These are phyloP conservation scores for Cercospora citrullina DNA, from an alignment of 2,329 filamentous ascomycete genomes.

Conservation along the genomic window DNA sequence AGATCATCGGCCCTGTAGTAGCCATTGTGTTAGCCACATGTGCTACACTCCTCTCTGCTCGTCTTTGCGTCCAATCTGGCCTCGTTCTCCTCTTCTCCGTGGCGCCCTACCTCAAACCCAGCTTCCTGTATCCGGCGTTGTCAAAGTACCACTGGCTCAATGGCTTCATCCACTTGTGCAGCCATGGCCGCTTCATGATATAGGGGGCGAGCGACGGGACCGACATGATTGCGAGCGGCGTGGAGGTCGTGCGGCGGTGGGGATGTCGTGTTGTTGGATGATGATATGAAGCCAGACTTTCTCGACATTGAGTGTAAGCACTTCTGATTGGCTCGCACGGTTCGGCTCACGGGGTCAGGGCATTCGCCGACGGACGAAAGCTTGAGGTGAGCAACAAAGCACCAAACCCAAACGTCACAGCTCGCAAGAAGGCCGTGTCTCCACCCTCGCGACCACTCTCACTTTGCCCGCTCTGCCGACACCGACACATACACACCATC, in stretches of 20 bases:
- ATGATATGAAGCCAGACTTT: conserved; percentile 13
- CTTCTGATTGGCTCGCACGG: background rate
- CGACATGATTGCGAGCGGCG: conserved; percentile 57
- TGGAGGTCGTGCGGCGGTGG: conserved; percentile 24
- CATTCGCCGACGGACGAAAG: background rate
- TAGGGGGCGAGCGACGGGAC: conserved; percentile 71
- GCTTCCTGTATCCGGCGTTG: conserved; percentile 86
- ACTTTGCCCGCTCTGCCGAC: background rate
- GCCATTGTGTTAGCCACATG: conserved; percentile 20
- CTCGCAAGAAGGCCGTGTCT: background rate
- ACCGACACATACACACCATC: background rate
- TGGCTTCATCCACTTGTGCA: conserved; percentile 75
- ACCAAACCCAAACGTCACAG: conserved; percentile 3
- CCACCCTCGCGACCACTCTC: background rate
- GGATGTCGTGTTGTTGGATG: conserved; percentile 21
- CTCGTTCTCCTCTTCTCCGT: background rate
- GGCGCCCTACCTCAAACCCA: conserved; percentile 75
- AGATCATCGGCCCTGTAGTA: conserved; percentile 81
- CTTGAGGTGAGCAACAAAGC: conserved; percentile 9
- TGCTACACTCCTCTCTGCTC: background rate
- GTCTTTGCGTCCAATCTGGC: background rate
- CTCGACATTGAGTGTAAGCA: conserved; percentile 5
- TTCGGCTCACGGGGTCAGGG: conserved; percentile 1
- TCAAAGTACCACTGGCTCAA: conserved; percentile 86
- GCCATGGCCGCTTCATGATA: conserved; percentile 82